Conservation (phyloP, 2,329 filamentous ascomycete species). For the Didymella keratinophila region DNA sequence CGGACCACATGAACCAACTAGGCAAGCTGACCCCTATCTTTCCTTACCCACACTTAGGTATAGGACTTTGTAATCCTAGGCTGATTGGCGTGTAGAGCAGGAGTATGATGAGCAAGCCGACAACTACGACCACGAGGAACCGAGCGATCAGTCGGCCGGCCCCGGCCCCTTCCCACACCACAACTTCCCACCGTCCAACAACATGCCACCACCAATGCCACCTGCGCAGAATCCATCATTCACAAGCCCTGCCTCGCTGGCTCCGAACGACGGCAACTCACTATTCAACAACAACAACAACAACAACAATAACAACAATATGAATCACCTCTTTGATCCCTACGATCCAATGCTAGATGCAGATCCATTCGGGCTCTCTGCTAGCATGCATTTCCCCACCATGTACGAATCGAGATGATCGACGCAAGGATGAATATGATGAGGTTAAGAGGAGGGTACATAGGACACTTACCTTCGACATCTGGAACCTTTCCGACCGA, state of each 20-base stretch:
- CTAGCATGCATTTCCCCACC: constrained; percentile 93
- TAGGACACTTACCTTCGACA: constrained; percentile 18
- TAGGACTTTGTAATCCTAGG: constrained; percentile 72
- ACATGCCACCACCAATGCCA: constrained; percentile 50
- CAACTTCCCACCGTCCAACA: constrained; percentile 59
- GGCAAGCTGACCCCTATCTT: constrained; percentile 75
- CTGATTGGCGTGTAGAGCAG: constrained; percentile 81
- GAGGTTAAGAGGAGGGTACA: constrained; percentile 17
- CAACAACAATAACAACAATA: constrained; percentile 51
- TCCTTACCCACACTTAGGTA: constrained; percentile 52
- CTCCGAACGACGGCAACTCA: constrained; percentile 44
- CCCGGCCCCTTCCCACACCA: constrained; percentile 69
- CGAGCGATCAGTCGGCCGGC: constrained; percentile 70
- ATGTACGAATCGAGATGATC: constrained; percentile 63
- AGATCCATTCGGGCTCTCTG: constrained; percentile 90
- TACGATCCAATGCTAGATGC: constrained; percentile 91
- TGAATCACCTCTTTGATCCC: constrained; percentile 67
- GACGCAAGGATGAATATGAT: constrained; percentile 28
- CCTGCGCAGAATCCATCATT: constrained; percentile 49
- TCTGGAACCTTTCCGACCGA: constrained; percentile 15
- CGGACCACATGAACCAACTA: constrained; percentile 93
- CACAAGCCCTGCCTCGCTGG: constrained; percentile 43
- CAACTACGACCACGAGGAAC: constrained; percentile 83
- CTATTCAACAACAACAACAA: constrained; percentile 37
- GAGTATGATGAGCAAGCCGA: constrained; percentile 93